Percentiles rank a stretch among this genome's conserved stretches.
Evolutionary conservation across 257 asterid species (phyloP).

Genomic region (Forsythia viridissima): DNA sequence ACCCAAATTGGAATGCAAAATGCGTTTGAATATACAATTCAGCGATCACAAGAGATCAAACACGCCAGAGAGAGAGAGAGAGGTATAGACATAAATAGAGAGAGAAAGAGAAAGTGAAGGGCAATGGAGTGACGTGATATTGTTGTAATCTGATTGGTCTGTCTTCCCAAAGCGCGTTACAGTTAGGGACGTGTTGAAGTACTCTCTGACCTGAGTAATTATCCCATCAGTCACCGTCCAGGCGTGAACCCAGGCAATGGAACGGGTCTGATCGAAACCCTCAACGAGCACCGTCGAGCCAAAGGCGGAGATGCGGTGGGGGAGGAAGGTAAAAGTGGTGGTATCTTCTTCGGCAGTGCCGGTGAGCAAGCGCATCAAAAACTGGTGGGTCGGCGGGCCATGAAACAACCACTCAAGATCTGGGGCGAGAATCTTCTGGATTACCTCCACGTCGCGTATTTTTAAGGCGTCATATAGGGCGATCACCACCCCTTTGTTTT

Average conservation of each 20-base stretch:
- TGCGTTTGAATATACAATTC: conserved; percentile 27
- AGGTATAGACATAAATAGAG: conserved; percentile 5
- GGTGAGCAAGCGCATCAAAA: conserved; percentile 94
- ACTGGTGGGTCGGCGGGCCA: conserved; percentile 97
- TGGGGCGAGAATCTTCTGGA: conserved; percentile 77
- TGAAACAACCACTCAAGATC: conserved; percentile 99
- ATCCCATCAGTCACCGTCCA: conserved; percentile 97
- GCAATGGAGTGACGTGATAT: conserved; percentile 1
- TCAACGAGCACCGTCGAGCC: conserved; percentile 85
- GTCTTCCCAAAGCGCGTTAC: conserved; percentile 66
- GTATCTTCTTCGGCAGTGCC: conserved; percentile 50
- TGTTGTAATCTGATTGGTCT: conserved; percentile 31
- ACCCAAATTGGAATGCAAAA: conserved; percentile 13
- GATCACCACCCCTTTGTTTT: conserved; percentile 86
- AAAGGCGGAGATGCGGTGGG: conserved; percentile 69
- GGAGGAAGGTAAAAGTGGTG: conserved; percentile 55
- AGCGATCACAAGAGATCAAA: no score
- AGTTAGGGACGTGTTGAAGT: conserved; percentile 89
- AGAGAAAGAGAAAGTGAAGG: conserved; percentile 12
- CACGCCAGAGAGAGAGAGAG: conserved; percentile 10
- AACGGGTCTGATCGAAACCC: conserved; percentile 62
- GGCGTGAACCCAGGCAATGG: conserved; percentile 95
- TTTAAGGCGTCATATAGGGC: conserved; percentile 98
- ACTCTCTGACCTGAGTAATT: conserved; percentile 93
- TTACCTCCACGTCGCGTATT: conserved; percentile 61